Percentiles rank a stretch among this genome's conserved stretches.
Evolutionary conservation across 1,139 yeast species (phyloP).

Genomic region (Pichia sp.): DNA sequence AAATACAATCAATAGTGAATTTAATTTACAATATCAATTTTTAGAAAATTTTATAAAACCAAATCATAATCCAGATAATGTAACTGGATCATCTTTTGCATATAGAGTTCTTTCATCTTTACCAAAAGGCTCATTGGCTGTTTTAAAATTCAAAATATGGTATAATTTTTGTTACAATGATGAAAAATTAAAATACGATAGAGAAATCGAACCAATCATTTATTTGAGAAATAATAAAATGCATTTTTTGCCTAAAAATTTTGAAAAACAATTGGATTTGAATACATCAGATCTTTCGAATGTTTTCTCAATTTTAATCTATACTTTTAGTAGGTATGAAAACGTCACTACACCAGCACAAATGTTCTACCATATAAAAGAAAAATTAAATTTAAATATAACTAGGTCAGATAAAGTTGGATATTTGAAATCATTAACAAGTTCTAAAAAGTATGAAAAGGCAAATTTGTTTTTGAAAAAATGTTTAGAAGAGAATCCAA

Average conservation of each 20-base stretch:
- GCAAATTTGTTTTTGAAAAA: slow-evolving; percentile 30
- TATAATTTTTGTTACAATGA: slow-evolving; percentile 9
- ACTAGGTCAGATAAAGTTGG: slow-evolving; percentile 20
- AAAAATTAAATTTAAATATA: slow-evolving; percentile 5
- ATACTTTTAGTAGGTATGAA: slow-evolving; percentile 18
- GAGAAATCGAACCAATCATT: slow-evolving; percentile 10
- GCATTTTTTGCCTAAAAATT: slow-evolving; percentile 11
- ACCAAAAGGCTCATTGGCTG: no score
- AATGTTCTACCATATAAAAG: slow-evolving; percentile 14
- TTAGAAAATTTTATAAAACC: slow-evolving; percentile 7
- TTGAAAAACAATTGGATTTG: slow-evolving; percentile 5
- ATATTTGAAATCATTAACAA: slow-evolving; percentile 32
- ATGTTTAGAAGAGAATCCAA: slow-evolving; percentile 18
- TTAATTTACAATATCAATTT: slow-evolving; percentile 7
- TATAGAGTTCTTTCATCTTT: no score
- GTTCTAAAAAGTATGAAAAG: slow-evolving; percentile 25
- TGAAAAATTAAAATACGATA: slow-evolving; percentile 13
- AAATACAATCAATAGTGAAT: neutral
- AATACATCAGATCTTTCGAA: neutral
- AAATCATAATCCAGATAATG: slow-evolving; percentile 3
- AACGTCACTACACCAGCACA: slow-evolving; percentile 11
- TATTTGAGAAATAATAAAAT: slow-evolving; percentile 13
- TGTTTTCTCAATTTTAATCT: slow-evolving; percentile 19
- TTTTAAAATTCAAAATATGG: slow-evolving; percentile 15
- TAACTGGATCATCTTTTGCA: slow-evolving; percentile 5